Conservation (phyloP, 192 early-diverging fungal genomes). For the Spizellomyces punctatus region DNA sequence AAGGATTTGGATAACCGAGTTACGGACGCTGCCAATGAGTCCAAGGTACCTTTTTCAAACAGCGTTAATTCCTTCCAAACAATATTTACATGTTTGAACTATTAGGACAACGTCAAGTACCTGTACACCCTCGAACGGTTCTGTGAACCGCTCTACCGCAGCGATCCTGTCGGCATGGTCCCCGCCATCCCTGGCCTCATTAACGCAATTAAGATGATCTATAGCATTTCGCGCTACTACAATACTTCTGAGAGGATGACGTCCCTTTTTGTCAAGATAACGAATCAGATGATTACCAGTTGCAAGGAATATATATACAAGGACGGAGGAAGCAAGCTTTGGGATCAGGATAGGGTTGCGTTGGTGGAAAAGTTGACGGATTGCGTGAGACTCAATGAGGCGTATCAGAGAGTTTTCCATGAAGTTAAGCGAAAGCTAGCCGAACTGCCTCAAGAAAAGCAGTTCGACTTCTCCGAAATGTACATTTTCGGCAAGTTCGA, state of each 20-base stretch:
- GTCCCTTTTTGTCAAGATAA: constrained; percentile 68
- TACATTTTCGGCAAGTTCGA: constrained; percentile 74
- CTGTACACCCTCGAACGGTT: constrained; percentile 69
- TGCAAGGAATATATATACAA: constrained; percentile 72
- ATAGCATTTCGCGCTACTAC: constrained; percentile 67
- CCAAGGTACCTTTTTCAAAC: constrained; percentile 40
- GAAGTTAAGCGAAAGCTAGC: constrained; percentile 64
- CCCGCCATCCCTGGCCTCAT: constrained; percentile 69
- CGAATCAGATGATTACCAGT: constrained; percentile 72
- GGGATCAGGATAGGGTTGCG: constrained; percentile 60
- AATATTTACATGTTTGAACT: not conserved
- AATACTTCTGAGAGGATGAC: constrained; percentile 72
- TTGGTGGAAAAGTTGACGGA: constrained; percentile 59
- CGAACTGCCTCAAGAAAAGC: constrained; percentile 65
- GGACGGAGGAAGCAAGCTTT: constrained; percentile 63
- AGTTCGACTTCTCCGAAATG: constrained; percentile 72
- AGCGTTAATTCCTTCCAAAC: not conserved
- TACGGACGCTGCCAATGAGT: constrained; percentile 71
- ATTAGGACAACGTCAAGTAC: constrained; percentile 68
- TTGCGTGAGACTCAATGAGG: constrained; percentile 63
- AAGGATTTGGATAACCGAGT: constrained; percentile 68
- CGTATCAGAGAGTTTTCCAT: constrained; percentile 64
- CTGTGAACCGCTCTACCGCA: constrained; percentile 64
- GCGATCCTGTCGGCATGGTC: constrained; percentile 65
- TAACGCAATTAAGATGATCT: constrained; percentile 73